These are phyloP conservation scores for Remersonia thermophila DNA, from an alignment of 2,329 filamentous ascomycete species.

Conservation along the genomic window DNA sequence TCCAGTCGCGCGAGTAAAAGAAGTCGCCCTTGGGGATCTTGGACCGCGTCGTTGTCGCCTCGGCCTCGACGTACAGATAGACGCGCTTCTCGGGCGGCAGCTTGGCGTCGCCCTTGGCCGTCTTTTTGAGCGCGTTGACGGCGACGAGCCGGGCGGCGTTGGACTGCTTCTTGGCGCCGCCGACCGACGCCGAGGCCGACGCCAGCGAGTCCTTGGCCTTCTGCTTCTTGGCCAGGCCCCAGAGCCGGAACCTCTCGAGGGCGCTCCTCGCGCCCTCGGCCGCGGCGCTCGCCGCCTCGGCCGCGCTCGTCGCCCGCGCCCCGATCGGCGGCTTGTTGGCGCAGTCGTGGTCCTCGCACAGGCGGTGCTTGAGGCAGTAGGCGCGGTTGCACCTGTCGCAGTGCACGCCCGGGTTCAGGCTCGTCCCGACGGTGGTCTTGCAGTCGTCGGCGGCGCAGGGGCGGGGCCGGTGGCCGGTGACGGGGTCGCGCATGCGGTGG, in stretches of 20 bases:
- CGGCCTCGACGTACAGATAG: constrained; percentile 83
- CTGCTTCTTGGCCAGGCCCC: constrained; percentile 58
- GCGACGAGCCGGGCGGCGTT: constrained; percentile 35
- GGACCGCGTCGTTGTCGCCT: constrained; percentile 69
- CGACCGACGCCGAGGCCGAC: constrained; percentile 39
- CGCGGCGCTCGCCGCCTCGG: constrained; percentile 25
- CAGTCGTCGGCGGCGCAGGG: constrained; percentile 55
- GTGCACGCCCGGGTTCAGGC: constrained; percentile 55
- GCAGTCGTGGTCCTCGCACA: constrained; percentile 76
- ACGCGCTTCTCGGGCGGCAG: constrained; percentile 72
- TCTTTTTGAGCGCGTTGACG: constrained; percentile 68
- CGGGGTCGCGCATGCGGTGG: constrained; percentile 40
- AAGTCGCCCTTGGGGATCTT: constrained; percentile 75
- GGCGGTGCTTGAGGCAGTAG: constrained; percentile 67
- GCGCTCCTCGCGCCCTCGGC: constrained; percentile 61
- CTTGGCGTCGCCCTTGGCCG: constrained; percentile 81
- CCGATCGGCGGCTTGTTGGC: constrained; percentile 53
- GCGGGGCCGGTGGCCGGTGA: constrained; percentile 36
- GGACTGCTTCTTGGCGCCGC: constrained; percentile 45
- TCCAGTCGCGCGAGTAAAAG: constrained; percentile 76
- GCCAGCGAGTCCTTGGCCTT: constrained; percentile 41
- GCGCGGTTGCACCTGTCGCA: constrained; percentile 59
- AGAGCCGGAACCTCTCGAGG: constrained; percentile 63
- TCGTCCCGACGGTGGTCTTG: constrained; percentile 60
- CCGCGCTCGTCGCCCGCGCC: constrained; percentile 29